phyloP scores from a whole-genome alignment of 768 basidiomycete genomes.

The Amanita brunnescens region DNA sequence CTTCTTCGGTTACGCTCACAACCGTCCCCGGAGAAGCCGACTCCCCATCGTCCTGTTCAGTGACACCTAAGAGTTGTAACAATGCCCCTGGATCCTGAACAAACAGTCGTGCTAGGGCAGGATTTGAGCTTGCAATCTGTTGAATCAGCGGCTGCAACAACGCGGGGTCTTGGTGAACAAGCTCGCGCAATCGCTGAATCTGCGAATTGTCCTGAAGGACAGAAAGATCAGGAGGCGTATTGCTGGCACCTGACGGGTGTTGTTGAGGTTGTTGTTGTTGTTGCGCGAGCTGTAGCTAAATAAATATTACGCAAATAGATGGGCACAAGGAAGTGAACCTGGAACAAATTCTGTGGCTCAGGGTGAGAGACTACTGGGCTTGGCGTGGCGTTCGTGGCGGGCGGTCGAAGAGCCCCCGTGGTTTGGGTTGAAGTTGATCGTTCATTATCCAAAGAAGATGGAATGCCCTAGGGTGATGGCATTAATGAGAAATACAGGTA shows the following conservation, averaged over 20 bases:
- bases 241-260: conserved; percentile 24
- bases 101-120: conserved; percentile 60
- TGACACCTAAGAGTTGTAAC: conserved; percentile 48
- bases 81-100: conserved; percentile 67
- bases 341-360: conserved; percentile 80
- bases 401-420: conserved; percentile 21
- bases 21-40: conserved; percentile 48
- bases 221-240: conserved; percentile 33
- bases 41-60: conserved; percentile 32
- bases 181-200: conserved; percentile 62
- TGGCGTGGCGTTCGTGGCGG: conserved; percentile 1
- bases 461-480: conserved; percentile 56
- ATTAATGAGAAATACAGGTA: conserved; percentile 5
- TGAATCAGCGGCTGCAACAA: conserved; percentile 76
- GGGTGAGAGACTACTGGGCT: conserved; percentile 17
- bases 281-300: conserved; percentile 51
- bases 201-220: conserved; percentile 55
- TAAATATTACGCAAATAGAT: background rate
- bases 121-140: conserved; percentile 69
- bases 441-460: conserved; percentile 54
- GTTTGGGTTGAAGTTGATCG: conserved; percentile 22
- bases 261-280: conserved; percentile 47
- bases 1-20: conserved; percentile 77
- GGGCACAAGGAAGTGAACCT: conserved; percentile 31
- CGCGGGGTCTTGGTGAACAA: conserved; percentile 70